These are phyloP conservation scores for Cyclotella cryptica DNA, from an alignment of 108 stramenopile species.

Conservation along the genomic window DNA sequence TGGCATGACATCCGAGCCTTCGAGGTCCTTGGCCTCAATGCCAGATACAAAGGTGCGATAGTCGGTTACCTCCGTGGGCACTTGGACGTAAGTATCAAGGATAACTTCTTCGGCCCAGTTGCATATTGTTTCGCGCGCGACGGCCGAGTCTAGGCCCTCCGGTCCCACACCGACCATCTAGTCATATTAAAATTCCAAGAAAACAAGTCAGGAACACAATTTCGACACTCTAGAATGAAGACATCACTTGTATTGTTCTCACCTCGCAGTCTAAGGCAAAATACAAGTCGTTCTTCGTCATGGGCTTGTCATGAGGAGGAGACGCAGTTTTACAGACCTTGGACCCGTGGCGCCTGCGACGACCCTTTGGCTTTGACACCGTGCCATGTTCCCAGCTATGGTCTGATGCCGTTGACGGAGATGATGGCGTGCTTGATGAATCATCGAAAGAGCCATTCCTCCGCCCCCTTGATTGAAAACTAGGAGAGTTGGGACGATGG, in stretches of 20 bases:
- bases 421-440: constrained; percentile 13
- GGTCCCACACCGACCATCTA: constrained; percentile 95
- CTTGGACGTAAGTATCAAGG: constrained; percentile 79
- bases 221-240: background rate
- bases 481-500: background rate
- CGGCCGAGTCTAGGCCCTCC: constrained; percentile 61
- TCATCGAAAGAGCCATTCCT: constrained; percentile 28
- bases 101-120: constrained; percentile 81
- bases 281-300: constrained; percentile 80
- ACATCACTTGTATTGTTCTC: background rate
- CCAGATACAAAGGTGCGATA: constrained; percentile 72
- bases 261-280: constrained; percentile 83
- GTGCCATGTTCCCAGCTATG: constrained; percentile 24
- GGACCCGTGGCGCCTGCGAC: constrained; percentile 26
- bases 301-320: constrained; percentile 79
- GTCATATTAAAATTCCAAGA: background rate
- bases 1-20: constrained; percentile 48
- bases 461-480: background rate
- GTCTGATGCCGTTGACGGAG: constrained; percentile 28
- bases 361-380: constrained; percentile 6
- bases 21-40: constrained; percentile 62
- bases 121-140: constrained; percentile 87
- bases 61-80: constrained; percentile 67
- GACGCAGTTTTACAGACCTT: constrained; percentile 27
- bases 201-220: constrained; percentile 23